phyloP scores from a whole-genome alignment of 192 early-diverging fungal species.

The Gamsiella multidivaricata region DNA sequence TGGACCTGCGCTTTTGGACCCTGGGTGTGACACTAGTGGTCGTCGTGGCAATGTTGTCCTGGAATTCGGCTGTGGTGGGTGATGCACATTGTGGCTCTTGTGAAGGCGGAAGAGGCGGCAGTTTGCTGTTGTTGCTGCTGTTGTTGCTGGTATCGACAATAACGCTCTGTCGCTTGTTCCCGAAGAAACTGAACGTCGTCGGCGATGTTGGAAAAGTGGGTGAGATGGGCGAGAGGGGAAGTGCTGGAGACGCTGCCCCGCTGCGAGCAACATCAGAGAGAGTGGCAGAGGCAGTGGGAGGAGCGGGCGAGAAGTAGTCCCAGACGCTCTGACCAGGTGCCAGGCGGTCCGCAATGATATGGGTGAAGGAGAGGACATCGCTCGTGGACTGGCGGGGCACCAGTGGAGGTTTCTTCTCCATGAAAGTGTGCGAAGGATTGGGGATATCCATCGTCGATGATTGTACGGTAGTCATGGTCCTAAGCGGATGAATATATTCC shows the following conservation, averaged over 20 bases:
- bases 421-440: conserved; percentile 30
- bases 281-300: background rate
- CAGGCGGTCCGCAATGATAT: conserved; percentile 45
- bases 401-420: conserved; percentile 44
- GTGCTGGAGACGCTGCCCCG: background rate
- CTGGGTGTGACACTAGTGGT: conserved; percentile 4
- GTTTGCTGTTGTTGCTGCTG: no score
- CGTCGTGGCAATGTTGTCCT: background rate
- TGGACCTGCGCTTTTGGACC: conserved; percentile 30
- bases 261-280: background rate
- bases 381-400: conserved; percentile 44
- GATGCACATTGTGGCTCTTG: conserved; percentile 1
- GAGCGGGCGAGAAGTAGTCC: conserved; percentile 38
- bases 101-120: background rate
- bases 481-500: background rate
- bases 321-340: conserved; percentile 40
- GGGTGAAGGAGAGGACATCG: conserved; percentile 42
- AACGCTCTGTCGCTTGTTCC: conserved; percentile 26
- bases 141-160: conserved; percentile 14
- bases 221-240: background rate
- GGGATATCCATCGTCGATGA: background rate
- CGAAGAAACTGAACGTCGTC: conserved; percentile 10
- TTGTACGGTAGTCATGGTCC: conserved; percentile 3
- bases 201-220: background rate
- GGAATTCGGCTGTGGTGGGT: background rate